Evolutionary conservation across 805 yeast species (phyloP).

Genomic region (Sugiyamaella qingdaonensis): DNA sequence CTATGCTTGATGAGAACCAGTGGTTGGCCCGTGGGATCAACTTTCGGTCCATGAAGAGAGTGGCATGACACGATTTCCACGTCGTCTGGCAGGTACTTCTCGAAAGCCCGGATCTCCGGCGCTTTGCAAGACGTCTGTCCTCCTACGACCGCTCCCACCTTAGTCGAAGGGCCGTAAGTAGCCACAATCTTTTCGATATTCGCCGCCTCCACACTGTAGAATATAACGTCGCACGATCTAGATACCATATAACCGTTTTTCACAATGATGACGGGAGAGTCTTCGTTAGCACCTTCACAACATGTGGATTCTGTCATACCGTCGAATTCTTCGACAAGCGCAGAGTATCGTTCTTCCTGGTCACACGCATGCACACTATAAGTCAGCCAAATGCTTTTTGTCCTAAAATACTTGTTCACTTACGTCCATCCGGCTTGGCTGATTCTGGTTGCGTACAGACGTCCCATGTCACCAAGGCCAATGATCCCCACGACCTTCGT

Average conservation of each 20-base stretch:
- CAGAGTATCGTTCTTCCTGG: conserved; percentile 57
- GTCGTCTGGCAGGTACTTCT: conserved; percentile 67
- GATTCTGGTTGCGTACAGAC: conserved; percentile 74
- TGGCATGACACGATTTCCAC: conserved; percentile 82
- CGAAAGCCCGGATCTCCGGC: conserved; percentile 86
- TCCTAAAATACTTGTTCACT: conserved; percentile 15
- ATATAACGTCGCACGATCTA: conserved; percentile 71
- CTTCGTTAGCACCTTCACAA: conserved; percentile 57
- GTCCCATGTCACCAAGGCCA: conserved; percentile 97
- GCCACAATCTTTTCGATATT: conserved; percentile 68
- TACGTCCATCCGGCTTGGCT: conserved; percentile 75
- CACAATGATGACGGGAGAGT: conserved; percentile 45
- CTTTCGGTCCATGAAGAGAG: conserved; percentile 92
- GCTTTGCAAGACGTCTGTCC: conserved; percentile 96
- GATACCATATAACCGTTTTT: conserved; percentile 81
- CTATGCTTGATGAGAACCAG: conserved; percentile 78
- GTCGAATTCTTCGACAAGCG: conserved; percentile 38
- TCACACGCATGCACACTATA: conserved; percentile 80
- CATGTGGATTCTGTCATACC: conserved; percentile 33
- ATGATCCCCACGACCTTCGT: conserved; percentile 76
- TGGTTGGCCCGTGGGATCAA: conserved; percentile 87
- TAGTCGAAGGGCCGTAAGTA: conserved; percentile 77
- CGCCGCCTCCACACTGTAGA: conserved; percentile 93
- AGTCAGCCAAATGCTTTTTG: neutral
- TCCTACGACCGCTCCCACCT: conserved; percentile 88